These are phyloP conservation scores for Croton setiger DNA, from an alignment of 441 rosid genomes.

Conservation along the genomic window DNA sequence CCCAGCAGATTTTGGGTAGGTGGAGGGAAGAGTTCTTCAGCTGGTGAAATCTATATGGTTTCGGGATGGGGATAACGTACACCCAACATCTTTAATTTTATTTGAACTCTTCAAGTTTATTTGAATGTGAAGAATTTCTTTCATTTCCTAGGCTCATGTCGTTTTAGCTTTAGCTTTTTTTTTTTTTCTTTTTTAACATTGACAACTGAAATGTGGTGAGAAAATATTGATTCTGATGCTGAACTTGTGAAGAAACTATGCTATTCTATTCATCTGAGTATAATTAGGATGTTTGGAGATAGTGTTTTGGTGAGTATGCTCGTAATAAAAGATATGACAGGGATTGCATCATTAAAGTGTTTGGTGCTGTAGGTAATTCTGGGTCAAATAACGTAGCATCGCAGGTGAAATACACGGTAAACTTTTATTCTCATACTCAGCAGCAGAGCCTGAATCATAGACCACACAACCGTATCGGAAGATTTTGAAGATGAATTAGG, in stretches of 20 bases:
- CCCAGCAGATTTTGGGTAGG: neutral
- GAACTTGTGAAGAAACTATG: neutral
- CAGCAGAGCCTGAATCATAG: neutral
- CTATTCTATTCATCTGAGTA: neutral
- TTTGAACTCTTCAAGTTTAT: neutral
- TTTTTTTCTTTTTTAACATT: neutral
- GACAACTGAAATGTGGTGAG: neutral
- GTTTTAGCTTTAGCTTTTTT: neutral
- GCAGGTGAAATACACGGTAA: neutral
- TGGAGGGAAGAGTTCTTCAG: neutral
- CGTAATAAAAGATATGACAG: neutral
- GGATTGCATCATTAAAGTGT: neutral
- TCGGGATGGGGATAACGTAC: neutral
- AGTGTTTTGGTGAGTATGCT: neutral
- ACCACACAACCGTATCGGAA: neutral
- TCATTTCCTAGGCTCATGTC: neutral
- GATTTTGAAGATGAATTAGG: neutral
- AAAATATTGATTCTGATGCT: neutral
- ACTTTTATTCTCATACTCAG: neutral
- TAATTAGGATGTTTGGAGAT: neutral
- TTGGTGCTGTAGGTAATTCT: neutral
- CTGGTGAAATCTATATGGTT: neutral
- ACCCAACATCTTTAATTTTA: neutral
- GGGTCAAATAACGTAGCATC: neutral
- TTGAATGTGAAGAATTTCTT: conserved; percentile 9